Conservation (phyloP, 2,329 filamentous ascomycete species). For the Metarhizium guizhouense region DNA sequence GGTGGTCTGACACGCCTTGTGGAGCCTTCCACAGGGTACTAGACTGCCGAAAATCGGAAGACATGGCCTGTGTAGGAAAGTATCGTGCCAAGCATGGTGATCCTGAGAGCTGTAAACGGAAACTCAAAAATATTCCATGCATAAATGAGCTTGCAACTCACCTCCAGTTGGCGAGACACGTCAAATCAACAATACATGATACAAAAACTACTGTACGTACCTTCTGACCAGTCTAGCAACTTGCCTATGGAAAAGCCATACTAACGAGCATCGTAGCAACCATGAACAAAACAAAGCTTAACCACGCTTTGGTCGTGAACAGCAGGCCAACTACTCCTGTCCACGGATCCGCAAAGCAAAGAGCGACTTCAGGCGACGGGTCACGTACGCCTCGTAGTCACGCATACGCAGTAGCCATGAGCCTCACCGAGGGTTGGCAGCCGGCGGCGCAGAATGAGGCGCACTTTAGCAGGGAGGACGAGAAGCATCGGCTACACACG, state of each 20-base stretch:
- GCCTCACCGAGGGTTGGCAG: background rate
- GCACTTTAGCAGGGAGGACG: background rate
- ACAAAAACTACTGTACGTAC: too few species aligned
- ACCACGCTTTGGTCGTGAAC: too few species aligned
- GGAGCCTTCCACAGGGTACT: background rate
- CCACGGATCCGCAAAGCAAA: background rate
- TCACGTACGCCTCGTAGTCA: background rate
- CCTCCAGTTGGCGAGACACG: background rate
- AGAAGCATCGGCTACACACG: background rate
- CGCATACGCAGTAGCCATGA: background rate
- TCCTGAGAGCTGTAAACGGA: background rate
- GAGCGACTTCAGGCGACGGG: background rate
- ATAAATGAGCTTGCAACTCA: background rate
- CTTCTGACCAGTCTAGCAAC: too few species aligned
- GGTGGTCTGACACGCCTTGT: conserved; percentile 1
- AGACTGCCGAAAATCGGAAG: too few species aligned
- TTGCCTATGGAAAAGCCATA: too few species aligned
- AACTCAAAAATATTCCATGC: background rate
- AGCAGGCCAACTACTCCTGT: too few species aligned
- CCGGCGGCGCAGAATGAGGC: background rate
- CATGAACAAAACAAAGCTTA: too few species aligned
- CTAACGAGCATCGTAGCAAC: too few species aligned
- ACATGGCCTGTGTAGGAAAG: background rate
- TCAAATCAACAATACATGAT: background rate
- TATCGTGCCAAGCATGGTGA: background rate